Conservation (phyloP, 768 basidiomycete genomes). For the Termitomyces sp. region DNA sequence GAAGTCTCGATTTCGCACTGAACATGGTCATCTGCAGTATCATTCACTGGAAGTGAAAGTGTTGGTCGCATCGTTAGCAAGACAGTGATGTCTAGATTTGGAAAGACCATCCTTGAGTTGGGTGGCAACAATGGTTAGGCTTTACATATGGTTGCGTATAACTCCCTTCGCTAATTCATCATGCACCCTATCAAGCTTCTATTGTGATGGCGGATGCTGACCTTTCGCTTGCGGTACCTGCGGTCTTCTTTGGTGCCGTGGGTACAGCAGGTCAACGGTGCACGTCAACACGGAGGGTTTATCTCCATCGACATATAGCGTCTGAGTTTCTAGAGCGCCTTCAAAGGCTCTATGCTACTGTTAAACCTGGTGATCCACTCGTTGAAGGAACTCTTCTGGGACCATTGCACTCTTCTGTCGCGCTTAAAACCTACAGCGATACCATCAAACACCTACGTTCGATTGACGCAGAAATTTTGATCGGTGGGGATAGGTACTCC, state of each 20-base stretch:
- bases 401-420: conserved; percentile 72
- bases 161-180: conserved; percentile 11
- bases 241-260: conserved; percentile 91
- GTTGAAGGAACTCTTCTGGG: conserved; percentile 70
- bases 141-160: conserved; percentile 13
- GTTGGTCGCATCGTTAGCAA: conserved; percentile 87
- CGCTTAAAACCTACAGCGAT: conserved; percentile 57
- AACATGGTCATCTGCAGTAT: conserved; percentile 45
- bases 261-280: conserved; percentile 77
- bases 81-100: conserved; percentile 81
- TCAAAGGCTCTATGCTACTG: conserved; percentile 61
- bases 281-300: conserved; percentile 88
- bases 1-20: conserved; percentile 4
- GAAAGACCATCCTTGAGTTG: conserved; percentile 84
- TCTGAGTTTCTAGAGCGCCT: conserved; percentile 71
- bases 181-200: conserved; percentile 50
- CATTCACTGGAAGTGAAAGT: conserved; percentile 91
- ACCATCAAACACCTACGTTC: conserved; percentile 58
- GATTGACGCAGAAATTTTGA: conserved; percentile 71
- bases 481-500: conserved; percentile 59
- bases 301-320: conserved; percentile 80
- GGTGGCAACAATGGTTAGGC: conserved; percentile 90
- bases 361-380: conserved; percentile 85
- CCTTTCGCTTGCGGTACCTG: conserved; percentile 80
- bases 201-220: conserved; percentile 94